phyloP scores from a whole-genome alignment of 2,329 filamentous ascomycete genomes.

The Colletotrichum caudatum region DNA sequence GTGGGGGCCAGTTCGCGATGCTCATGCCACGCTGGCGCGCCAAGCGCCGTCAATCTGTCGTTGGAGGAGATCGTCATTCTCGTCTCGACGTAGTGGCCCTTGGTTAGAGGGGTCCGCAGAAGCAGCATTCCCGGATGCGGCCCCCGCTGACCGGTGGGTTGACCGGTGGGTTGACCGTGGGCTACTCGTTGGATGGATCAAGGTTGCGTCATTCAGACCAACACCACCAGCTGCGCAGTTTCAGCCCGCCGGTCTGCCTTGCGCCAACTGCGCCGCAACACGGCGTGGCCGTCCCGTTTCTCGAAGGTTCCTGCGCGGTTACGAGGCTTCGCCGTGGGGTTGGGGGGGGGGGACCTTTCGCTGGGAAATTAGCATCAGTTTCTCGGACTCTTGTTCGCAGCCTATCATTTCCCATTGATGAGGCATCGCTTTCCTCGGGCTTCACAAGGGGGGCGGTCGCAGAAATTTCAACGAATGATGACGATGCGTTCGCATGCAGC shows the following conservation, averaged over 20 bases:
- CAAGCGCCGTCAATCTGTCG: neutral
- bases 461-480: neutral
- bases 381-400: neutral
- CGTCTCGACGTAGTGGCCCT: too few relatives aligned
- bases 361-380: neutral
- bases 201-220: neutral
- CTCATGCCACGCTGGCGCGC: neutral
- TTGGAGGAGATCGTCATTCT: accelerated
- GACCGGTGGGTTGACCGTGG: neutral
- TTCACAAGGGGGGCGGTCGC: neutral
- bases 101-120: neutral
- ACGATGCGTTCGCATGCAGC: neutral
- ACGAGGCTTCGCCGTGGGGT: neutral
- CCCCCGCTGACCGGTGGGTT: neutral
- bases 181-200: neutral
- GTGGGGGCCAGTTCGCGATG: neutral
- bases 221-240: neutral
- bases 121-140: neutral
- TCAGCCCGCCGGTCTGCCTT: neutral
- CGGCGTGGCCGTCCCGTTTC: neutral
- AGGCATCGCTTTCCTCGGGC: neutral
- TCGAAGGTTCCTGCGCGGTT: neutral
- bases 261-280: neutral
- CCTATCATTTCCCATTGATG: neutral
- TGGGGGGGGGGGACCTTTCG: too few relatives aligned